These are phyloP conservation scores for Globisporangium polare DNA, from an alignment of 352 stramenopile species.

Conservation along the genomic window DNA sequence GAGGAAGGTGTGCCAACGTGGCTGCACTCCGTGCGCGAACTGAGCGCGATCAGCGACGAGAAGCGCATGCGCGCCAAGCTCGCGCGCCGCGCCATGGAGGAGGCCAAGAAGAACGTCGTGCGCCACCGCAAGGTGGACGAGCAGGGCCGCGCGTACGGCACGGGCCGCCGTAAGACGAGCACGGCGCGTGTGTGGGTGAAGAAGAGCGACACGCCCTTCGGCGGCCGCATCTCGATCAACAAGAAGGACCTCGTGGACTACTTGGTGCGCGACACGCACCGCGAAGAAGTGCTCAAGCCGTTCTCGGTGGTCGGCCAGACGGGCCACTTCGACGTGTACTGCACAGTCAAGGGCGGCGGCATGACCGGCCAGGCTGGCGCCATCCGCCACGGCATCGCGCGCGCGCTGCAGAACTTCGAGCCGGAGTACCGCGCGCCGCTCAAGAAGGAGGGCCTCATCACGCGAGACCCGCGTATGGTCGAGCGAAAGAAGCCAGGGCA, in stretches of 20 bases:
- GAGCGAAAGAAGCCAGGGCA: constrained; percentile 96
- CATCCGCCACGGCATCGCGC: constrained; percentile 90
- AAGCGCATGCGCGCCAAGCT: constrained; percentile 67
- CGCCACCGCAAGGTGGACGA: constrained; percentile 70
- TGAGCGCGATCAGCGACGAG: constrained; percentile 58
- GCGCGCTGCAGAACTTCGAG: constrained; percentile 94
- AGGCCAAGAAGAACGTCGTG: constrained; percentile 73
- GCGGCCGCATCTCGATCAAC: constrained; percentile 91
- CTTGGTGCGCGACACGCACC: constrained; percentile 88
- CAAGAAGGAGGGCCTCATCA: constrained; percentile 93
- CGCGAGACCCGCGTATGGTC: constrained; percentile 93
- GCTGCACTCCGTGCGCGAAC: constrained; percentile 77
- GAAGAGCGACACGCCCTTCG: constrained; percentile 60
- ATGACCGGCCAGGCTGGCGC: constrained; percentile 92
- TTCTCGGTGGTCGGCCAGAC: constrained; percentile 70
- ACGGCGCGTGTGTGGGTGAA: constrained; percentile 94
- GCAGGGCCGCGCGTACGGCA: constrained; percentile 84
- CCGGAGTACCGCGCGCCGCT: constrained; percentile 88
- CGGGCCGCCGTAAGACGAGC: constrained; percentile 93
- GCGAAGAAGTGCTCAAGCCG: constrained; percentile 84
- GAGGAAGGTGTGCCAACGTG: constrained; percentile 75
- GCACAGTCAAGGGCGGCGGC: constrained; percentile 90
- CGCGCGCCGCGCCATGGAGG: constrained; percentile 53
- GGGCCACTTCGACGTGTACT: constrained; percentile 90
- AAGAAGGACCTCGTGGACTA: constrained; percentile 93